Evolutionary conservation across 495 filamentous ascomycete species (phyloP), one percentile per base, ranked within the genome.

Genomic region (Neurospora sublineolata): DNA sequence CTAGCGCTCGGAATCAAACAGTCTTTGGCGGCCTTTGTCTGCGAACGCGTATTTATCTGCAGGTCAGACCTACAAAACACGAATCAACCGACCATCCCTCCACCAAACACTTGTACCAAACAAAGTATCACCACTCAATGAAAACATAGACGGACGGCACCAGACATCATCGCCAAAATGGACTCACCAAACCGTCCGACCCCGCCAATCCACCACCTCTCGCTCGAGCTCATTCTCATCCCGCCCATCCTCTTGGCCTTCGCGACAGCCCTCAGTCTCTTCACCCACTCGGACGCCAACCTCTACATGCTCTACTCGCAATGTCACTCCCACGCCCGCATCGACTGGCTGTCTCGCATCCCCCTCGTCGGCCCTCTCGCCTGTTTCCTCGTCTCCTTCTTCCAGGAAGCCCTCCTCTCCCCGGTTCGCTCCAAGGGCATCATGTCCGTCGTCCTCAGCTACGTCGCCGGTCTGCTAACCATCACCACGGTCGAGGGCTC

Each of bases 321-420:
- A 67, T 83, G 82, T 74, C 80, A 83, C 70, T 75, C 82, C 30
- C 79, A 77, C 14, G 72, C 80, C 10, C 80, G 80, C 39, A 52
- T 83, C 14, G 78, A 78, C 20, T 79, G 58, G 60, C 73, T 83
- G 33, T 76, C 77, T 5, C 76, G 72, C 67, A 39, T 80, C 20
- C 81, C 81, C 18, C 38, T 80, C n/a, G 40, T 83, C 68, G 81
- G 78, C 40, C 71, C 78, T 18, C 79, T 80, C 18, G 52, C 76
- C 27, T 83, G 82, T 72, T 83, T 82, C 69, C 74, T 83, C 41
- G 79, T 82, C 70, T 76, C 73, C 74, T 79, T 80, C 78, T 80
- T 83, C 73, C 73, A 77, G 37, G 73, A 75, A 37, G 77, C 81
- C 12, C 73, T 75, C 37, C 75, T 74, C 11, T 74, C 76, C 7